Evolutionary conservation across 2,329 filamentous ascomycete genomes (phyloP), one percentile per base, ranked within the genome.

Genomic region (Talaromyces islandicus): DNA sequence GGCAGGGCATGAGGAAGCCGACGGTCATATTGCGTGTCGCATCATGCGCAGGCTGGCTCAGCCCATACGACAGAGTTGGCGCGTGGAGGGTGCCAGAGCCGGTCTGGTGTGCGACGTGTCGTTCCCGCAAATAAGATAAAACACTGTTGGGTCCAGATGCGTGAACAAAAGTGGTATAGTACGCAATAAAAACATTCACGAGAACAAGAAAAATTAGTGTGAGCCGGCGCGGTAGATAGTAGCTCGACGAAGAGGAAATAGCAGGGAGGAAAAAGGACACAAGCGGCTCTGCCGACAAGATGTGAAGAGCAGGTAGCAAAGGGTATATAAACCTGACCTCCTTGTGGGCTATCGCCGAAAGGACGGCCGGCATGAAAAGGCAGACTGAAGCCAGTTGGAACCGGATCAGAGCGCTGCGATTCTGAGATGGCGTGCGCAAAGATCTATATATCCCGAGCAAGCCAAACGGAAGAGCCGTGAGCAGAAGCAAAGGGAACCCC

Each of bases 301-400:
- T 78, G 71, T 94, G 91, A 7, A 99, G 82, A n/a, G 88, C 83
- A 1, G 94, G 93, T 1, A 97, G 83, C 19, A 99, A 83, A 1
- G 94, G 93, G 69, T 96, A 96, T 66, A 97, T 90, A 78, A 99
- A 99, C 69, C 94, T 91, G 67, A 96, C 90, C 80, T 99, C 94
- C 74, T 99, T 99, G 78, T 99, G 94, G 1, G 91, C 87, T 65
- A 97, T 90, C 53, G 90, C 70, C 1, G 91, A 96, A 35, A 97
- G 82, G 2, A 80, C 73, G 1, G 77, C 71, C 10, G 89, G 76
- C 60, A 88, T 89, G 30, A 85, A 74, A 58, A 87, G 64, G 48
- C 88, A 80, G 7, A 85, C 79, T 30, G 81, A 79, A 10, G 85
- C 80, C 9, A 92, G 76, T 38, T 82, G 81, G 58, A 80, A 81